These are phyloP conservation scores for Primulina huaijiensis DNA, from an alignment of 257 asterid genomes.

Conservation along the genomic window DNA sequence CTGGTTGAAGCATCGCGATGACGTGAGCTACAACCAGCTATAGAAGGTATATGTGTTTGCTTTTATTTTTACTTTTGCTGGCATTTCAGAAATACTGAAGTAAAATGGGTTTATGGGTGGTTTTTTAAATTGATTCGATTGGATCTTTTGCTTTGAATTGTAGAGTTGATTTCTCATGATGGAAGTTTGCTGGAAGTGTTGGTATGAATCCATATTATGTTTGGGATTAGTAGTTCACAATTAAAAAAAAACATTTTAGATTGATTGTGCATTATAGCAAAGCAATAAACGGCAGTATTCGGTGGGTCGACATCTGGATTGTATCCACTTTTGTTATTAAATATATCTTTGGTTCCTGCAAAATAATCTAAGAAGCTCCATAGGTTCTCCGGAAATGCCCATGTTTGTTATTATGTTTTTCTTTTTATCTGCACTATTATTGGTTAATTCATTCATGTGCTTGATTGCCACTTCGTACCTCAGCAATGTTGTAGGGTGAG, in stretches of 20 bases:
- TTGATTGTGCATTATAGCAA: neutral
- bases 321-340: neutral
- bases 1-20: slow-evolving; percentile 77
- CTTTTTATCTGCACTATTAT: neutral
- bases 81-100: slow-evolving; percentile 14
- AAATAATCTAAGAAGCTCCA: slow-evolving; percentile 1
- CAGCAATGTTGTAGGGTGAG: neutral
- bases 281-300: neutral
- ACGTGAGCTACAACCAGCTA: slow-evolving; percentile 67
- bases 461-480: neutral
- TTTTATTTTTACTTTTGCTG: slow-evolving; percentile 16
- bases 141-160: slow-evolving; percentile 21
- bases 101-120: slow-evolving; percentile 15
- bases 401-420: slow-evolving; percentile 18
- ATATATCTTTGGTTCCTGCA: neutral
- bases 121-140: slow-evolving; percentile 9
- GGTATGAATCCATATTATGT: slow-evolving; percentile 23
- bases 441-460: neutral
- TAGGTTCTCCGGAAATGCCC: slow-evolving; percentile 18
- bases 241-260: too few relatives aligned
- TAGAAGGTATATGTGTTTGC: slow-evolving; percentile 60
- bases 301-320: slow-evolving; percentile 18
- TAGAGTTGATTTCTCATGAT: slow-evolving; percentile 18
- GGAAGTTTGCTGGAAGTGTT: slow-evolving; percentile 2
- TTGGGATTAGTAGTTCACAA: slow-evolving; percentile 7